These are phyloP conservation scores for Flaveria linearis DNA, from an alignment of 129 eudicot species.

Conservation along the genomic window DNA sequence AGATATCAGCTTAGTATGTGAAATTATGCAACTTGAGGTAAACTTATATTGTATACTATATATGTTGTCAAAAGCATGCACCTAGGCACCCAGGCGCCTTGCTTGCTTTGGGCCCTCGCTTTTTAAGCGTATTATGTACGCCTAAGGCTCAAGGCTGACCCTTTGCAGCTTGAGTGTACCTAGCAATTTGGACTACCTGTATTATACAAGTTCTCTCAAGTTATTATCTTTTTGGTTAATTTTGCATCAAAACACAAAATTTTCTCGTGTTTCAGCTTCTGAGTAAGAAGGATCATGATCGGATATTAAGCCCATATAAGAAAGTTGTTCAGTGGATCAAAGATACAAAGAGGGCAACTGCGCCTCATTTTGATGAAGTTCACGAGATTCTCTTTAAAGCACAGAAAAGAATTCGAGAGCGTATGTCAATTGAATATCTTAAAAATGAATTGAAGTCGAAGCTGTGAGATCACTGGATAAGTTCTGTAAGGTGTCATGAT, in stretches of 20 bases:
- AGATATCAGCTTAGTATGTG: conserved; percentile 62
- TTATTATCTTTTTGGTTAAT: neutral
- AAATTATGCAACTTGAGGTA: conserved; percentile 89
- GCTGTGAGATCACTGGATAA: conserved; percentile 27
- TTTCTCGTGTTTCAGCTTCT: conserved; percentile 35
- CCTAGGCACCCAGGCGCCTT: too few relatives aligned
- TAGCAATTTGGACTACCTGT: too few relatives aligned
- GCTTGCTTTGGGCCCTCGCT: too few relatives aligned
- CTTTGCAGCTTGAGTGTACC: too few relatives aligned
- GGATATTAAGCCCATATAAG: conserved; percentile 71
- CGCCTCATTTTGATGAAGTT: conserved; percentile 81
- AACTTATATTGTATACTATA: neutral
- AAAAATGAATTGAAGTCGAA: conserved; percentile 35
- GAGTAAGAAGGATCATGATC: conserved; percentile 49
- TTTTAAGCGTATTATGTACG: too few relatives aligned
- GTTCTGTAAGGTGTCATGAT: neutral
- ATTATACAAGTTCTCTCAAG: neutral
- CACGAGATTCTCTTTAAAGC: conserved; percentile 45
- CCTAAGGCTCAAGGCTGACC: too few relatives aligned
- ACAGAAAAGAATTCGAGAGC: conserved; percentile 46
- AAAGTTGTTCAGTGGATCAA: conserved; percentile 78
- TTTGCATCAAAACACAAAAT: conserved; percentile 3
- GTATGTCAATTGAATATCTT: conserved; percentile 18
- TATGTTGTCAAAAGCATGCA: too few relatives aligned
- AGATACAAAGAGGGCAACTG: conserved; percentile 58